A percentile compares a stretch with the other conserved stretches of the same genome.
These are phyloP conservation scores for Podospora appendiculata DNA, from an alignment of 495 filamentous ascomycete genomes.

Conservation along the genomic window DNA sequence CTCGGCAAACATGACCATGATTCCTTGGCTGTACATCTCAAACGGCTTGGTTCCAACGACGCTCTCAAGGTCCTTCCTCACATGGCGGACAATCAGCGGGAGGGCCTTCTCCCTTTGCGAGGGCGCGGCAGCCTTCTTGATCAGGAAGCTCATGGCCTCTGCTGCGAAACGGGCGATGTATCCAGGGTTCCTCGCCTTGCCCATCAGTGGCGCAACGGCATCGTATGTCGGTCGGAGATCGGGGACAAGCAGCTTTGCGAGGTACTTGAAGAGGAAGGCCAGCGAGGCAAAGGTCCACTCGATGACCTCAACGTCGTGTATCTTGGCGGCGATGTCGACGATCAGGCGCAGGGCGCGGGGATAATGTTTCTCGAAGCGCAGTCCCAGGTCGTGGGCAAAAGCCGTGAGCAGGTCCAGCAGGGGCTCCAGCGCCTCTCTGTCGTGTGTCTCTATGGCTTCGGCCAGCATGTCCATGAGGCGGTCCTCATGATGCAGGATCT, in stretches of 20 bases:
- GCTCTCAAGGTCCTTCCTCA: constrained; percentile 56
- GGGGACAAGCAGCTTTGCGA: constrained; percentile 75
- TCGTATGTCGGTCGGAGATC: constrained; percentile 78
- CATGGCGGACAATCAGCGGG: constrained; percentile 57
- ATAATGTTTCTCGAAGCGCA: constrained; percentile 85
- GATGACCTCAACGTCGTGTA: constrained; percentile 63
- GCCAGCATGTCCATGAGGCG: constrained; percentile 73
- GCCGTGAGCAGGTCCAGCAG: constrained; percentile 76
- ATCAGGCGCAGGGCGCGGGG: constrained; percentile 61
- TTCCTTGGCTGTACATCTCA: constrained; percentile 66
- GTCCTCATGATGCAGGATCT: constrained; percentile 81
- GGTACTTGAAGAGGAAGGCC: constrained; percentile 94
- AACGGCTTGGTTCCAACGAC: constrained; percentile 41
- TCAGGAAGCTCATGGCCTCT: constrained; percentile 87
- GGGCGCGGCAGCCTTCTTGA: constrained; percentile 74
- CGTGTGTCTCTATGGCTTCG: constrained; percentile 67
- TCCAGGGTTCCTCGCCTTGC: constrained; percentile 68
- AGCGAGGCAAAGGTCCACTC: constrained; percentile 96
- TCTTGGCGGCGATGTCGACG: constrained; percentile 38
- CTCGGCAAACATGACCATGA: constrained; percentile 87
- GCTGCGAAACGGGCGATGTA: constrained; percentile 88
- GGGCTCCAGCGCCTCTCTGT: constrained; percentile 72
- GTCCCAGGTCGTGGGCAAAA: constrained; percentile 85
- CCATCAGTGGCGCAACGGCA: constrained; percentile 78
- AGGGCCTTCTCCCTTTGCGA: constrained; percentile 70